Evolutionary conservation across 495 filamentous ascomycete genomes (phyloP), one percentile per base, ranked within the genome.

Genomic region (Aspergillus avenaceus): DNA sequence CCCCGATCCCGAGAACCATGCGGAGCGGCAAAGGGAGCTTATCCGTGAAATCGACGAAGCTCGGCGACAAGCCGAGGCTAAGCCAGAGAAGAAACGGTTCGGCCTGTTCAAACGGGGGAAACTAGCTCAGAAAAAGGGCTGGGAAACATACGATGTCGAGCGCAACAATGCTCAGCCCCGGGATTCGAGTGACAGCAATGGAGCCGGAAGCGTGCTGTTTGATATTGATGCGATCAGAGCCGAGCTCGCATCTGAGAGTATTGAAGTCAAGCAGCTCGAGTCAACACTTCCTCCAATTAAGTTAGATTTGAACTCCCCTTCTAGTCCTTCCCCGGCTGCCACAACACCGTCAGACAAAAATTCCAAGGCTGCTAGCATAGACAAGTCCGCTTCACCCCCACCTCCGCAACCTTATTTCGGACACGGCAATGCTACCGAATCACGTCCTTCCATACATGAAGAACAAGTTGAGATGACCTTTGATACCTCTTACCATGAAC

Each of bases 21-120:
- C 81, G 42, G 82, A 91, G 64, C 78, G 91, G 23, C 93, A 99
- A 69, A 78, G 87, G 28, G 92, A 99, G 65, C 77, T 99, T 41
- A 96, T 99, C 61, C 88, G 84, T 54, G 93, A 99, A 67, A 92
- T 99, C 28, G 93, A 99, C 55, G 91, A 95, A 61, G 95, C 92
- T 9, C 79, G 93, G 16, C 91, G 86, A 55, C 85, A 91, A 57
- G 76, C 93, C 7, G 90, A 95, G 61, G 79, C 80, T 54, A 80
- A 84, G 52, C 77, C 78, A 23, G 77, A 83, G 54, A 87, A 89
- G 69, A 84, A 81, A 47, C 73, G 76, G 14, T 97, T 95, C 56
- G 82, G 82, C 9, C 83, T 95, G 47, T 95, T 92, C 69, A 84
- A 84, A 53, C 78, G 82, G 24, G 88, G 84, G 45, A 92, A 91